Base-by-base conservation (phyloP, 768 basidiomycete species). In the Boletus insuetus region DNA sequence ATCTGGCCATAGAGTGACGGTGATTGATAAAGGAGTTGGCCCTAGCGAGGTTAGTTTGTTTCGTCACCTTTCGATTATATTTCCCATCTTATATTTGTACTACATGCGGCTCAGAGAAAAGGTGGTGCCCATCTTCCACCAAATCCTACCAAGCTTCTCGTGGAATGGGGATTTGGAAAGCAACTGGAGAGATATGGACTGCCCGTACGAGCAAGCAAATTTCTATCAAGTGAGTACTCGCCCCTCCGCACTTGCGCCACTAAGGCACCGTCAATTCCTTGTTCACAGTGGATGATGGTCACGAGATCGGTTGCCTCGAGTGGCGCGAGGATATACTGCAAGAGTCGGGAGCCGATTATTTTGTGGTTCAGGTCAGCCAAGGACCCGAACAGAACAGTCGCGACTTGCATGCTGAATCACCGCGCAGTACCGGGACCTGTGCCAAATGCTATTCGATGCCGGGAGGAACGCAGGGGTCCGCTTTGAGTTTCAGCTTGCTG, bases 1-100 rank as follows among this genome's bases (percentile, higher is more conserved):
- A 54, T 78, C 80, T 13, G 86, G 86, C 6, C 86, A 88, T 68
- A 70, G 73, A 29, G 84, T 87, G 34, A 73, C 76, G 1, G 75
- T 88, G 2, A 56, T 87, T 24, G 86, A 87, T 57, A 74, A 77
- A 56, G 74, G 72, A 13, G 69, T 73, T 55, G 80, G 79, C 20
- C 76, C 74, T 20, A 64, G 69, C 24, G 73, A 75, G 59, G 78
- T 79, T 17, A n/a, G 70, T 52, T 46, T 35, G 5, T 34, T 12
- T 14, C 19, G 16, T 38, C 53, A 1, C 16, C 34, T 9, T 32
- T 22, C 35, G 38, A 22, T 53, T 14, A 6, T 32, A 8, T 26
- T 34, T 16, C 46, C 12, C 34, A 3, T 17, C 39, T 56, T 22
- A 52, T 47, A 7, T 42, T 53, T 12, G 19, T 11, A 19, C 19